These are phyloP conservation scores for Rhizopogon vesiculosus DNA, from an alignment of 768 basidiomycete genomes.

Conservation along the genomic window DNA sequence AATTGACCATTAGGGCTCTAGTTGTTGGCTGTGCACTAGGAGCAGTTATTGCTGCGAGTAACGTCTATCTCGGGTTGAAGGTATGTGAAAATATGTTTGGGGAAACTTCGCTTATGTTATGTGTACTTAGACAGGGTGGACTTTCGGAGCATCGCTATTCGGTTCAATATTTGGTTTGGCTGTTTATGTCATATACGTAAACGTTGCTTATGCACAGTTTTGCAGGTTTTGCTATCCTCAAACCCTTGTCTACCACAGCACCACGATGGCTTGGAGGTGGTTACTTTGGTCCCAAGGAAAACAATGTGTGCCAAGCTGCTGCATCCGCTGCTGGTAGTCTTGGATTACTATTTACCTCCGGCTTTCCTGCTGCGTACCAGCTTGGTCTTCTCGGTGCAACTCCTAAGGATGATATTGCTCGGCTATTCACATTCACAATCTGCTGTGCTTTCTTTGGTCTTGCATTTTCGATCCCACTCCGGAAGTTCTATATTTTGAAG, in stretches of 20 bases:
- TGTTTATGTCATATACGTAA: background rate
- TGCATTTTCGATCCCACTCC: slow-evolving; percentile 62
- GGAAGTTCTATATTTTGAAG: slow-evolving; percentile 58
- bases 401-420: slow-evolving; percentile 50
- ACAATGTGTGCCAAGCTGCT: slow-evolving; percentile 22
- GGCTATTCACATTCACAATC: slow-evolving; percentile 49
- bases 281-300: slow-evolving; percentile 61
- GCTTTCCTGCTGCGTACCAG: slow-evolving; percentile 57
- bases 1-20: slow-evolving; percentile 42
- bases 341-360: slow-evolving; percentile 56
- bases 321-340: slow-evolving; percentile 47
- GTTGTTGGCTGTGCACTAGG: slow-evolving; percentile 48
- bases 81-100: slow-evolving; percentile 4
- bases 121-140: slow-evolving; percentile 47
- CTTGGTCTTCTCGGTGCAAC: slow-evolving; percentile 40
- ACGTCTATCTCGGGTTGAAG: slow-evolving; percentile 66
- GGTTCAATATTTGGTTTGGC: slow-evolving; percentile 24
- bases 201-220: slow-evolving; percentile 44
- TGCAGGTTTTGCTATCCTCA: slow-evolving; percentile 46
- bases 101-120: background rate
- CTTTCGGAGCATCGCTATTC: slow-evolving; percentile 59
- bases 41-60: slow-evolving; percentile 54
- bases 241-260: slow-evolving; percentile 45
- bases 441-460: slow-evolving; percentile 57
- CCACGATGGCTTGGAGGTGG: slow-evolving; percentile 46